Percentiles rank a stretch among this genome's conserved stretches.
Conservation (phyloP, 768 basidiomycete species). For the Sutorius australiensis region DNA sequence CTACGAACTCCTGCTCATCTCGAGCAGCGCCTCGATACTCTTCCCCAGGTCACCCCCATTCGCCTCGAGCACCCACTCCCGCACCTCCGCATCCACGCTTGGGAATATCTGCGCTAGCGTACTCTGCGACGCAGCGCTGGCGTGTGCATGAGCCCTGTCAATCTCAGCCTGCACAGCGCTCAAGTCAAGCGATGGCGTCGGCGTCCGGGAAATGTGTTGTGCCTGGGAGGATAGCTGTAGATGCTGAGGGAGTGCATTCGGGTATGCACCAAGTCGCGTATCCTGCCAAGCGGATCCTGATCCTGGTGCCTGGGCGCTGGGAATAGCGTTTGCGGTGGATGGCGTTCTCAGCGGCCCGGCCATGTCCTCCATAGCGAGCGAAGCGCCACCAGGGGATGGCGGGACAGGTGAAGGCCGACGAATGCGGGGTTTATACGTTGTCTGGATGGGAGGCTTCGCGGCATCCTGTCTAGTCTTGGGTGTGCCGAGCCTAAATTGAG, state of each 20-base stretch:
- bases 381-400: constrained; percentile 17
- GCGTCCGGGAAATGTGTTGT: constrained; percentile 62
- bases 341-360: constrained; percentile 25
- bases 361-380: constrained; percentile 43
- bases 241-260: constrained; percentile 27
- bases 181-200: constrained; percentile 67
- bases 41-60: constrained; percentile 84
- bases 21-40: constrained; percentile 83
- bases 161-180: constrained; percentile 70
- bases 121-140: constrained; percentile 63
- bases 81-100: constrained; percentile 70
- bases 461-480: constrained; percentile 27
- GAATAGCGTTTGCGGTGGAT: constrained; percentile 23
- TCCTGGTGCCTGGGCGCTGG: constrained; percentile 47
- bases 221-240: constrained; percentile 42
- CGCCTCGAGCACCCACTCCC: constrained; percentile 87
- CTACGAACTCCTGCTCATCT: constrained; percentile 50
- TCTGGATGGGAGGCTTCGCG: constrained; percentile 39
- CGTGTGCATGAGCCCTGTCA: constrained; percentile 72
- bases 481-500: constrained; percentile 20
- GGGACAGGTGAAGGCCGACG: constrained; percentile 48
- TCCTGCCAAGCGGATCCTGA: constrained; percentile 47
- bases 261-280: not conserved
- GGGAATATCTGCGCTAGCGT: constrained; percentile 92
- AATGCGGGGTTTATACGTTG: constrained; percentile 74